Percentiles rank a stretch among this genome's conserved stretches.
phyloP scores from a whole-genome alignment of 805 yeast species.

The Candida palmyrensis region DNA sequence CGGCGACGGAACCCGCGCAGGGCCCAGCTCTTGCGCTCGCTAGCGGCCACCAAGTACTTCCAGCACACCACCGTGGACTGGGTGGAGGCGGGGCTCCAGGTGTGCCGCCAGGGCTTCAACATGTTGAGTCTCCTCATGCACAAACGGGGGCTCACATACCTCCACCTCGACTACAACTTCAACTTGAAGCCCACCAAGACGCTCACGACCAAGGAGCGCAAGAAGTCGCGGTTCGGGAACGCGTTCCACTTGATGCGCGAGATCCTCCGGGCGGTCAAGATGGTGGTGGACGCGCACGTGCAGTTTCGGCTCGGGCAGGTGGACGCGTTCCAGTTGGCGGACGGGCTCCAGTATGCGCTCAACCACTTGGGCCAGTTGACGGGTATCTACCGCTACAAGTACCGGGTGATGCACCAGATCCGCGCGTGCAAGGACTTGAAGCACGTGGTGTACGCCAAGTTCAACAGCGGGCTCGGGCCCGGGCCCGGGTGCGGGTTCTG shows the following conservation, averaged over 20 bases:
- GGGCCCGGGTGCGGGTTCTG: constrained; percentile 99
- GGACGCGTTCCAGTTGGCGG: constrained; percentile 92
- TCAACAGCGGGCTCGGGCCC: constrained; percentile 83
- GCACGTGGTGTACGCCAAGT: constrained; percentile 82
- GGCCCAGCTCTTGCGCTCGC: constrained; percentile 54
- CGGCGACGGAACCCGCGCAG: constrained; percentile 43
- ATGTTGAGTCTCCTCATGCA: constrained; percentile 89
- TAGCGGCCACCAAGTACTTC: constrained; percentile 79
- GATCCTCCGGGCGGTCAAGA: constrained; percentile 73
- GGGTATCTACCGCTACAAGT: constrained; percentile 94
- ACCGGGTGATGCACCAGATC: constrained; percentile 97
- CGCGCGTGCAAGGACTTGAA: constrained; percentile 93
- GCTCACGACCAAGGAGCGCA: constrained; percentile 91
- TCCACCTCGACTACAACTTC: constrained; percentile 93
- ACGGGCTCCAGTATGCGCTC: constrained; percentile 83
- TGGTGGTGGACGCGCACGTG: constrained; percentile 90
- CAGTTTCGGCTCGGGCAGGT: constrained; percentile 86
- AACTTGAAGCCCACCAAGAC: constrained; percentile 96
- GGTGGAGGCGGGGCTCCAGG: constrained; percentile 97
- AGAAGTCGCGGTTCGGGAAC: constrained; percentile 92
- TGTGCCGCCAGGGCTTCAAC: constrained; percentile 89
- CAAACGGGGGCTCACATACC: constrained; percentile 81
- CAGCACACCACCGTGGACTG: constrained; percentile 92
- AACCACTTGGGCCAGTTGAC: constrained; percentile 95
- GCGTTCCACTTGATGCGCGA: constrained; percentile 94